Conservation (phyloP, 169 alveolate genomes). For the Neospora caninum region DNA sequence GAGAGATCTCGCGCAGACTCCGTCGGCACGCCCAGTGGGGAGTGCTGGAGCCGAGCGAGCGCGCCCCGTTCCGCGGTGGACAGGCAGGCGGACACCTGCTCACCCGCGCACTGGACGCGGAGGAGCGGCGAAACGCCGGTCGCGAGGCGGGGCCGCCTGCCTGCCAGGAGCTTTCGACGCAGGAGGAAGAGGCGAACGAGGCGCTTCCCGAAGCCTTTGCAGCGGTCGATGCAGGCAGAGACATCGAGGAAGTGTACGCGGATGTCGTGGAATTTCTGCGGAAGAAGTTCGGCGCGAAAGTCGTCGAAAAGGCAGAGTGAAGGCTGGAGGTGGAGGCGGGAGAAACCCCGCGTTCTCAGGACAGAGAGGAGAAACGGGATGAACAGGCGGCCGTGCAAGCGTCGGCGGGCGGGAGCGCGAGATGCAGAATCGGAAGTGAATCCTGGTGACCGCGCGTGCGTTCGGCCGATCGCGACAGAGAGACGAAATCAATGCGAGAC, state of each 20-base stretch:
- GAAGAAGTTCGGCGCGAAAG: not conserved
- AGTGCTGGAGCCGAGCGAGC: not conserved
- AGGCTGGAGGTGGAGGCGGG: not conserved
- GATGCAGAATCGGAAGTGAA: no score
- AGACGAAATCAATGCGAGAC: no score
- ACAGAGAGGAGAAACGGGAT: no score
- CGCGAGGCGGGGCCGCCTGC: not conserved
- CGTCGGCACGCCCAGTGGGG: not conserved
- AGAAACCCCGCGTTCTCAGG: no score
- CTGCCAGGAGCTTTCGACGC: not conserved
- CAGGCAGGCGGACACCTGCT: not conserved
- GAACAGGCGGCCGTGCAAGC: no score
- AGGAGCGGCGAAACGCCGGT: not conserved
- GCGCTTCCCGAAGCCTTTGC: not conserved
- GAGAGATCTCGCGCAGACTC: not conserved
- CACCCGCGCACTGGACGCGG: not conserved
- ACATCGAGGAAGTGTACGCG: slow-evolving; percentile 15
- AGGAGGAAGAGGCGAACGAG: not conserved
- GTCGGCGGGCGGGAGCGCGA: no score
- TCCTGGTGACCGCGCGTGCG: no score
- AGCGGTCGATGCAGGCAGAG: not conserved
- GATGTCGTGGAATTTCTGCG: slow-evolving; percentile 5
- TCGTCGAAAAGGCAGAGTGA: not conserved
- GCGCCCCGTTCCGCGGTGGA: not conserved
- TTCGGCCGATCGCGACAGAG: no score